Conservation (phyloP, 441 rosid genomes). For the Populus hybrid region DNA sequence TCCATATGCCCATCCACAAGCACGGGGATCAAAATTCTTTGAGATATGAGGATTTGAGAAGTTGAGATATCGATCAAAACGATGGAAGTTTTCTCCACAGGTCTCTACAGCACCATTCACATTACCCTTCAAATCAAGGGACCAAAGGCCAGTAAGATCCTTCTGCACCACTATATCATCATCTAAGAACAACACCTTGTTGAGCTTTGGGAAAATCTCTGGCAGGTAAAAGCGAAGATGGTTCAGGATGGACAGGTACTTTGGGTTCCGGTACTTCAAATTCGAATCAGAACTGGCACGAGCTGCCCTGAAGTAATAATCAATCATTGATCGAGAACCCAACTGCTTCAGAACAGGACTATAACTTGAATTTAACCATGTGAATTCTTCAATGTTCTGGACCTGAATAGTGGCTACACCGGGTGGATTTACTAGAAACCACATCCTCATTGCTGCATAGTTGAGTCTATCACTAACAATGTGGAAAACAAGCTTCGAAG, state of each 20-base stretch:
- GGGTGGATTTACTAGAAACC: slow-evolving; percentile 62
- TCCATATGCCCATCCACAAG: slow-evolving; percentile 89
- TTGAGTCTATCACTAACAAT: slow-evolving; percentile 70
- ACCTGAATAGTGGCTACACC: slow-evolving; percentile 62
- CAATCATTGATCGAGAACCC: slow-evolving; percentile 80
- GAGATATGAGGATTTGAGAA: slow-evolving; percentile 76
- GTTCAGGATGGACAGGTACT: slow-evolving; percentile 89
- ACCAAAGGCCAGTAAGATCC: slow-evolving; percentile 53
- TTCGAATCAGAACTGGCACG: slow-evolving; percentile 69
- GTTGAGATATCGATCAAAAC: slow-evolving; percentile 94
- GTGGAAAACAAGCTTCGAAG: slow-evolving; percentile 64
- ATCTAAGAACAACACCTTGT: slow-evolving; percentile 5
- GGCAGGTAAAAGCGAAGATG: slow-evolving; percentile 97
- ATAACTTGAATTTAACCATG: slow-evolving; percentile 91
- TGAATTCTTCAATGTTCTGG: slow-evolving; percentile 69
- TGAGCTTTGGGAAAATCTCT: slow-evolving; percentile 92
- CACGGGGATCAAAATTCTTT: slow-evolving; percentile 59
- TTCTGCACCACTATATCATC: no score
- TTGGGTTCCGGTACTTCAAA: slow-evolving; percentile 94
- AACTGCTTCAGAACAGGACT: slow-evolving; percentile 96
- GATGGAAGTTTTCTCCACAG: slow-evolving; percentile 94
- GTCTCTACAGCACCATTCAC: slow-evolving; percentile 99
- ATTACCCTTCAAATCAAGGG: slow-evolving; percentile 81
- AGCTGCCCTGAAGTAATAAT: slow-evolving; percentile 89
- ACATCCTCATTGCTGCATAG: slow-evolving; percentile 79